Evolutionary conservation across 2,329 filamentous ascomycete genomes (phyloP).

Genomic region (Colletotrichum lini): DNA sequence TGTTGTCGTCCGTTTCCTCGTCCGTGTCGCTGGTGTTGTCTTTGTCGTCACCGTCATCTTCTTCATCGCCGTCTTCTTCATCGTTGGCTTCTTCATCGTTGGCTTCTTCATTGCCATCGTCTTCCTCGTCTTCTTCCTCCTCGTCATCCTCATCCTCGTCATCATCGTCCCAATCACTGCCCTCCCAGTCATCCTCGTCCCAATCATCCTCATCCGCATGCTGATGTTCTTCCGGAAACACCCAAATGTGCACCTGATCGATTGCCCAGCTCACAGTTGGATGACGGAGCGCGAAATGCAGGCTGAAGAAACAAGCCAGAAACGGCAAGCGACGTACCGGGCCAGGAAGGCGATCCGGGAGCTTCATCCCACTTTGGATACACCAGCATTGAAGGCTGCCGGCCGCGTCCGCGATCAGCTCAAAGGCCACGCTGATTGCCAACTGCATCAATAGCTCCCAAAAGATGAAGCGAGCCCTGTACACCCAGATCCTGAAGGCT

Average conservation of each 20-base stretch:
- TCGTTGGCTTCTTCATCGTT: not conserved
- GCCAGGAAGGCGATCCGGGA: not conserved
- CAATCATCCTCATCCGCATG: not conserved
- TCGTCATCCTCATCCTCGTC: not conserved
- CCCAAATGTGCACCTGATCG: not conserved
- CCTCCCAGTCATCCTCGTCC: not conserved
- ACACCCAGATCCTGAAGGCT: not conserved
- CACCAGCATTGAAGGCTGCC: not conserved
- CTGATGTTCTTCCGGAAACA: not conserved
- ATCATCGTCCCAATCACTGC: not conserved
- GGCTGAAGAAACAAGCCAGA: not conserved
- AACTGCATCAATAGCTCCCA: not conserved
- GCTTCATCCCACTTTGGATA: not conserved
- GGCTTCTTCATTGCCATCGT: not conserved
- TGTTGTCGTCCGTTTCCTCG: not conserved
- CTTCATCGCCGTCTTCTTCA: no score
- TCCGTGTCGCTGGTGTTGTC: not conserved
- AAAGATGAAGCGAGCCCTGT: not conserved
- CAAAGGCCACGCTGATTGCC: not conserved
- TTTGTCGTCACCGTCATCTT: fast-evolving
- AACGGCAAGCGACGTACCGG: not conserved
- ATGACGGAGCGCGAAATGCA: not conserved
- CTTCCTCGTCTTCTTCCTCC: not conserved
- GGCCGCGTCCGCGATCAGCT: not conserved
- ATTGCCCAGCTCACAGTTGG: not conserved